phyloP scores from a whole-genome alignment of 129 eudicot genomes.

The Calendula officinalis region DNA sequence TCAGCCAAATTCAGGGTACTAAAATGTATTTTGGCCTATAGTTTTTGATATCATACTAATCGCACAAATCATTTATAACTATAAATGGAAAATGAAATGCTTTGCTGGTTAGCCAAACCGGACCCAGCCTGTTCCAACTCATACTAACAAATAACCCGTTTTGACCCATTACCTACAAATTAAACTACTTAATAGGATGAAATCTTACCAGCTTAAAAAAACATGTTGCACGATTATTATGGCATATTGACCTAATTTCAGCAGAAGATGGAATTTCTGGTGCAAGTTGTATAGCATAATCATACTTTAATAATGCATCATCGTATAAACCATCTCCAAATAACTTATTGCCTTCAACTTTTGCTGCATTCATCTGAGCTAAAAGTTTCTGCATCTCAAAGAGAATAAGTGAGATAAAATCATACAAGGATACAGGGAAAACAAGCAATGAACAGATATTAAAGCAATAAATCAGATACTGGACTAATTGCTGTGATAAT shows the following conservation, averaged over 20 bases:
- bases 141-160: no score
- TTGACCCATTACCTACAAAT: no score
- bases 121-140: no score
- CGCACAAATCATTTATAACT: not conserved
- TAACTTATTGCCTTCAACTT: slow-evolving; percentile 72
- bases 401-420: slow-evolving; percentile 11
- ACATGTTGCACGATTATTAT: slow-evolving; percentile 71
- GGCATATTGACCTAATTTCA: slow-evolving; percentile 70
- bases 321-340: slow-evolving; percentile 71
- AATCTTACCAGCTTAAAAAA: slow-evolving; percentile 58
- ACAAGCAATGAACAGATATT: no score
- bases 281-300: slow-evolving; percentile 61
- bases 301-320: slow-evolving; percentile 80
- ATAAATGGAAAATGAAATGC: not conserved
- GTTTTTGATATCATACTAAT: not conserved
- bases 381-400: slow-evolving; percentile 60
- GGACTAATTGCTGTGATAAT: slow-evolving; percentile 11
- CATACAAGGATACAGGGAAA: no score
- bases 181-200: not conserved
- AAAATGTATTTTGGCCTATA: no score
- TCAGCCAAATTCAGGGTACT: no score
- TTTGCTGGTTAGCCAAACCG: no score
- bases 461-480: no score
- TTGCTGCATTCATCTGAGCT: slow-evolving; percentile 68
- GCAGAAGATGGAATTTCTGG: slow-evolving; percentile 47